Base-by-base conservation (phyloP, 805 yeast species). In the Metschnikowia kunwiensis region DNA sequence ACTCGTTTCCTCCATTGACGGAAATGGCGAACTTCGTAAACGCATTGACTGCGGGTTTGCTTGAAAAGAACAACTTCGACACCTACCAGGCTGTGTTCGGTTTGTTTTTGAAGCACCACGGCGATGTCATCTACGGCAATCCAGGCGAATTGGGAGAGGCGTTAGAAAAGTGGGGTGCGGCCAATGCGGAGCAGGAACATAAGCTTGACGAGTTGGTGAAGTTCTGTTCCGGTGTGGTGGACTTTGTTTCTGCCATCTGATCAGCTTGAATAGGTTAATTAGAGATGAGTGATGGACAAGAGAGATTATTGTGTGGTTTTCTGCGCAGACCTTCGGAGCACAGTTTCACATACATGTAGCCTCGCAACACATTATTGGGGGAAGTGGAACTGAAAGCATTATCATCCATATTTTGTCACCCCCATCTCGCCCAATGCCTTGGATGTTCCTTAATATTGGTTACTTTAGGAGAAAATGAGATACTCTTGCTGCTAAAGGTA, bases 181-280 rank as follows among this genome's bases (percentile, higher is more conserved):
- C 56, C 7, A 80, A 77, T 42, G 43, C 53, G 7, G 47, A 39
- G 0, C 70, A 67, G 30, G 65, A 71, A 24, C 68, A 66, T 3
- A 69, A 67, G 11, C 58, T 89, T 51, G 95, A 86, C 52, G 76
- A 73, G 20, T 60, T 85, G 42, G 76, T 77, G 25, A 84, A 87
- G 55, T 86, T 79, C 60, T 86, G 95, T 58, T 73, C 93, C 1
- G 89, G 95, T 40, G 87, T 88, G 12, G 63, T 84, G 21, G 73
- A 70, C 45, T 78, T 85, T 51, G 66, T 86, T 31, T 57, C 70
- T 5, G 61, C 72, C 25, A 65, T 63, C n/a, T 68, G 27, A 24
- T n/a, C n/a, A n/a, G n/a, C n/a, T n/a, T n/a, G n/a, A n/a, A n/a
- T n/a, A n/a, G n/a, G n/a, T n/a, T n/a, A n/a, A n/a, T n/a, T n/a